Conservation (phyloP, 495 filamentous ascomycete genomes). For the Trichoderma asperelloides region DNA sequence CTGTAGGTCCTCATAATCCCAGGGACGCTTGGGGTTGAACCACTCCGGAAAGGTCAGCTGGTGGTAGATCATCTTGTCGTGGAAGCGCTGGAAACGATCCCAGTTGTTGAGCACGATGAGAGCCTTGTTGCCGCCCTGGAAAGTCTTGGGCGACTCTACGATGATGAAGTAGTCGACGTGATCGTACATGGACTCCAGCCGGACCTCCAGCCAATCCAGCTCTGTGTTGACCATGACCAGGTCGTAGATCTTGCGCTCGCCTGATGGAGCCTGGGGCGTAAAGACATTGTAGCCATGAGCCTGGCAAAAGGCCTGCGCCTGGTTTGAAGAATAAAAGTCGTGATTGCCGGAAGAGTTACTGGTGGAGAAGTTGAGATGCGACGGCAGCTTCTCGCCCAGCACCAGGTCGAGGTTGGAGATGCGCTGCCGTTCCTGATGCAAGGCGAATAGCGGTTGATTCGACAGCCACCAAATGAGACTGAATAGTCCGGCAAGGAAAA, state of each 20-base stretch:
- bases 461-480: neutral
- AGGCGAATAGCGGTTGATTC: neutral
- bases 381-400: neutral
- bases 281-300: conserved; percentile 33
- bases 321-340: neutral
- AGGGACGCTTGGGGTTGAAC: conserved; percentile 27
- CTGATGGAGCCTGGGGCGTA: conserved; percentile 8
- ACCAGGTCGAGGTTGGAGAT: conserved; percentile 7
- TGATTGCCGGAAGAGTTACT: neutral
- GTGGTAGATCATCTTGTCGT: conserved; percentile 46
- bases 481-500: neutral
- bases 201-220: conserved; percentile 50
- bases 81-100: conserved; percentile 29
- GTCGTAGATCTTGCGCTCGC: conserved; percentile 44
- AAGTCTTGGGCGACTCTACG: conserved; percentile 41
- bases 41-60: conserved; percentile 34
- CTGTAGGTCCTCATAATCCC: conserved; percentile 43
- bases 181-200: conserved; percentile 40
- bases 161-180: conserved; percentile 51
- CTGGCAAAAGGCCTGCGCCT: conserved; percentile 24
- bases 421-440: neutral
- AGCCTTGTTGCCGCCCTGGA: conserved; percentile 42
- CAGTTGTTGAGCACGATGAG: conserved; percentile 35
- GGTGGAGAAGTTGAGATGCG: neutral
- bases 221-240: conserved; percentile 46